Conservation (phyloP, 1,284 basidiomycete genomes). For the Microbotryum intermedium region DNA sequence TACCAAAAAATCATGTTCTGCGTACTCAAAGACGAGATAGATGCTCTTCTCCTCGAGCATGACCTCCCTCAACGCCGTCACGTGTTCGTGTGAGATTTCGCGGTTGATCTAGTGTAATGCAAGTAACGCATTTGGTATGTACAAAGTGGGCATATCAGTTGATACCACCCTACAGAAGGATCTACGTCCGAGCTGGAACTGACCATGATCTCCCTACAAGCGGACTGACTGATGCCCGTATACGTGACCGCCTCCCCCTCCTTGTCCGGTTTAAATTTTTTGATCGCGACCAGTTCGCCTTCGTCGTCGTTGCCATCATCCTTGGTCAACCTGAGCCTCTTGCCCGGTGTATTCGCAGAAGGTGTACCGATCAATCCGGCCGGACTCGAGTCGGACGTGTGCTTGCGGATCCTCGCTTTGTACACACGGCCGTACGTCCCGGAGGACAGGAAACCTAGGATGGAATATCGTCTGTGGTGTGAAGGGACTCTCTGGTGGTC, state of each 20-base stretch:
- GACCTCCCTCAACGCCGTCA: constrained; percentile 84
- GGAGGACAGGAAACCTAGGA: constrained; percentile 93
- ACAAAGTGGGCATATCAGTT: too few relatives aligned
- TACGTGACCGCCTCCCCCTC: constrained; percentile 84
- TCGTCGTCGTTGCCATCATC: constrained; percentile 50
- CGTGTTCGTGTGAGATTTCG: constrained; percentile 86
- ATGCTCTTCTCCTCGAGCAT: constrained; percentile 96
- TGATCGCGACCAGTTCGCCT: constrained; percentile 78
- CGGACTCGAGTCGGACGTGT: constrained; percentile 17
- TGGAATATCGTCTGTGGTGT: constrained; percentile 51
- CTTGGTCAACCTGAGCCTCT: constrained; percentile 40
- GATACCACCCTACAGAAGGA: too few relatives aligned
- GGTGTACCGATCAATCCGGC: constrained; percentile 28
- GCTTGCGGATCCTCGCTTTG: constrained; percentile 60
- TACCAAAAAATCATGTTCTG: constrained; percentile 94
- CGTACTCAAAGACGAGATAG: constrained; percentile 98
- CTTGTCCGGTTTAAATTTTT: constrained; percentile 99
- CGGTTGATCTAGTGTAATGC: constrained; percentile 62
- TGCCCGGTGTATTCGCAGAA: constrained; percentile 20
- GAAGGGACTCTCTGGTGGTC: too few relatives aligned
- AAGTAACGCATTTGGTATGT: background rate
- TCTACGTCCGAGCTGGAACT: constrained; percentile 36
- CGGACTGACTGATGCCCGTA: constrained; percentile 95
- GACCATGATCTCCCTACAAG: constrained; percentile 89
- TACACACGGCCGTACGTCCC: constrained; percentile 98